phyloP scores from a whole-genome alignment of 208 protist genomes.

The Novymonas esmeraldas region DNA sequence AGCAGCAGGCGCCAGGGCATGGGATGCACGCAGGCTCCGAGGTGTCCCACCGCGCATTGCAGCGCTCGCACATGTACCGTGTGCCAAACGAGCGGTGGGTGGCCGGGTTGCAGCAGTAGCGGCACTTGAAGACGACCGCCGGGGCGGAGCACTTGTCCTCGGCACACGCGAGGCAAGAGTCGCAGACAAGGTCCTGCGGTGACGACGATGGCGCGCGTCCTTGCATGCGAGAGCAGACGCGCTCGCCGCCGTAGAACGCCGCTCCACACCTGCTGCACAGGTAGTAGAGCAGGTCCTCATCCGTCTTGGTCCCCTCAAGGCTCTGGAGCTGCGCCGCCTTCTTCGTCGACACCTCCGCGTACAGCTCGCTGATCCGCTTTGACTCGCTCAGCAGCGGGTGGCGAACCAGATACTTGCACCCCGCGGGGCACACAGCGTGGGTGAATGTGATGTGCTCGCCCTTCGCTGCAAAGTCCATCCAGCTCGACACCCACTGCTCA shows the following conservation, averaged over 20 bases:
- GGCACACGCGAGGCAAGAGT: slow-evolving; percentile 45
- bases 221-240: slow-evolving; percentile 73
- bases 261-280: slow-evolving; percentile 63
- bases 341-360: slow-evolving; percentile 29
- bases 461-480: slow-evolving; percentile 69
- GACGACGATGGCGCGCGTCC: slow-evolving; percentile 62
- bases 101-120: slow-evolving; percentile 89
- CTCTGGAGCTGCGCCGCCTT: slow-evolving; percentile 29
- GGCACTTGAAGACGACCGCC: slow-evolving; percentile 76
- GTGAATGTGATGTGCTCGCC: slow-evolving; percentile 87
- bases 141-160: slow-evolving; percentile 9
- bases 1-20: slow-evolving; percentile 57
- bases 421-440: slow-evolving; percentile 77
- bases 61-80: slow-evolving; percentile 82
- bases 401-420: slow-evolving; percentile 76
- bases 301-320: slow-evolving; percentile 40
- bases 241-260: slow-evolving; percentile 82
- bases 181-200: slow-evolving; percentile 70
- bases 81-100: slow-evolving; percentile 84
- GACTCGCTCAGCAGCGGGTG: slow-evolving; percentile 59
- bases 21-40: slow-evolving; percentile 52
- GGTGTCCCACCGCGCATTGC: slow-evolving; percentile 65
- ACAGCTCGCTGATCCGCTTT: slow-evolving; percentile 43
- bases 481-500: slow-evolving; percentile 64
- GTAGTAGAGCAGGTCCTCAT: slow-evolving; percentile 84